Percentiles rank a stretch among this genome's conserved stretches.
These are phyloP conservation scores for Pleurotus tuoliensis DNA, from an alignment of 768 basidiomycete species.

Conservation along the genomic window DNA sequence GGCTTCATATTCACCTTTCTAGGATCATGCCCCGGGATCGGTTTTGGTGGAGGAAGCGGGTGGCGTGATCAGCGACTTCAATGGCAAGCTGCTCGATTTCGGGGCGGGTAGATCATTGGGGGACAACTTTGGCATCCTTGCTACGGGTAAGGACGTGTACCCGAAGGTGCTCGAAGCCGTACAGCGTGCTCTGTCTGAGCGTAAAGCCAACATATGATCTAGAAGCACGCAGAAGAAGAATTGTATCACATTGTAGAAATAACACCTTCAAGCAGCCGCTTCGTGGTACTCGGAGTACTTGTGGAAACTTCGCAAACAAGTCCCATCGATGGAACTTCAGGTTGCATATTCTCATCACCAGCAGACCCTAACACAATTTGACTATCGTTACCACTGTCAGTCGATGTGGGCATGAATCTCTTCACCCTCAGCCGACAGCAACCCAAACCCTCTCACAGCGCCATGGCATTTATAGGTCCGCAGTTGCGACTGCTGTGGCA, in stretches of 20 bases:
- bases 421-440: not conserved
- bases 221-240: too few species aligned
- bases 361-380: too few species aligned
- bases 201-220: slow-evolving; percentile 25
- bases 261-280: too few species aligned
- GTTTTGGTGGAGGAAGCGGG: slow-evolving; percentile 88
- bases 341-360: too few species aligned
- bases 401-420: not conserved
- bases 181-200: slow-evolving; percentile 44
- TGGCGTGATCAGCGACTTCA: slow-evolving; percentile 81
- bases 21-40: slow-evolving; percentile 91
- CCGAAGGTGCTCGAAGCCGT: slow-evolving; percentile 69
- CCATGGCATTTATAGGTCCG: not conserved
- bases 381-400: not conserved
- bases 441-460: not conserved
- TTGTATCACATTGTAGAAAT: too few species aligned
- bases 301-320: too few species aligned
- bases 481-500: not conserved
- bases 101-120: slow-evolving; percentile 82
- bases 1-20: not conserved
- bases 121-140: slow-evolving; percentile 85
- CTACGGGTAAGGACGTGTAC: slow-evolving; percentile 72
- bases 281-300: too few species aligned
- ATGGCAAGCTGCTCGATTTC: slow-evolving; percentile 78
- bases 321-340: too few species aligned